Conservation (phyloP, 129 eudicot species). For the Helianthus annuus region HanXRQr2.0-SUNRISE NC_035439.2:62796173-62796672, state of each 20-base stretch:
- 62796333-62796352: background rate
- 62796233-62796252: too few relatives aligned
- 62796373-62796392: conserved; percentile 41
- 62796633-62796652: conserved; percentile 46
- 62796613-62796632: conserved; percentile 60
- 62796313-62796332: background rate
- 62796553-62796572: conserved; percentile 56
- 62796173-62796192: background rate
- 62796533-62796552: conserved; percentile 54
- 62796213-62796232: too few relatives aligned
- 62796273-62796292: too few relatives aligned
- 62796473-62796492: conserved; percentile 26
- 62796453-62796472: conserved; percentile 46
- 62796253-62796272: too few relatives aligned
- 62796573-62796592: conserved; percentile 48
- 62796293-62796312: too few relatives aligned
- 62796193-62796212: background rate
- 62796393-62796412: conserved; percentile 84
- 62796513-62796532: conserved; percentile 57
- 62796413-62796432: conserved; percentile 92
- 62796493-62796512: conserved; percentile 40
- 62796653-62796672: conserved; percentile 68
- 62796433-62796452: conserved; percentile 88
- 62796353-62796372: background rate
- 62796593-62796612: conserved; percentile 63